Percentiles rank a stretch among this genome's conserved stretches.
Evolutionary conservation across 139 green algal genomes (phyloP).

Genomic region (Micractinium sp.): DNA sequence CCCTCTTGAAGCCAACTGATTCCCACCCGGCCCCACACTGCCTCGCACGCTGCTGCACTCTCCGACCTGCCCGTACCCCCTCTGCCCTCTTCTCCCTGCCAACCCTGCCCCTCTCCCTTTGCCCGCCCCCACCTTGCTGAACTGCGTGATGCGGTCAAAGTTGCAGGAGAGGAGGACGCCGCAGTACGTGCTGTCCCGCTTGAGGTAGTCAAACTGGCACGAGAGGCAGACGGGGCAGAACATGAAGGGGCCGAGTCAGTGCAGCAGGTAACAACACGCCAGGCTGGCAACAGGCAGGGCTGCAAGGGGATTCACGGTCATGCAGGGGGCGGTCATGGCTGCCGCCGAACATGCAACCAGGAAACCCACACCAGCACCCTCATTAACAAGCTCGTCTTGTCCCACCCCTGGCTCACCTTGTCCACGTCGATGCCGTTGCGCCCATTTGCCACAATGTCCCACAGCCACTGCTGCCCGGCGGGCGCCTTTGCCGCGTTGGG

Average conservation of each 20-base stretch:
- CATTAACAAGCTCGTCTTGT: too few relatives aligned
- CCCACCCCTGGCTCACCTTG: slow-evolving; percentile 56
- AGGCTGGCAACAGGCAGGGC: neutral
- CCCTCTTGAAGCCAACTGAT: neutral
- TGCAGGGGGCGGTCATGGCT: neutral
- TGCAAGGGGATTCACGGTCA: neutral
- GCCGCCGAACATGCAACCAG: neutral
- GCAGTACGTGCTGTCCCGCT: slow-evolving; percentile 64
- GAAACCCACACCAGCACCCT: too few relatives aligned
- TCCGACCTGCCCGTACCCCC: too few relatives aligned
- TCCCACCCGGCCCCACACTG: too few relatives aligned
- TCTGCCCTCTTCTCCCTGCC: too few relatives aligned
- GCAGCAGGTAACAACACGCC: neutral
- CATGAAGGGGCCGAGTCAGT: neutral
- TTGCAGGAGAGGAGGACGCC: slow-evolving; percentile 66
- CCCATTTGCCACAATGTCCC: slow-evolving; percentile 85
- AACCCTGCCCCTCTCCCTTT: too few relatives aligned
- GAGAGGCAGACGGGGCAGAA: too few relatives aligned
- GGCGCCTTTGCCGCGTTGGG: neutral
- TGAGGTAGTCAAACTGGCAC: slow-evolving; percentile 78
- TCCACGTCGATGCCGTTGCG: slow-evolving; percentile 85
- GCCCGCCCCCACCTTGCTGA: slow-evolving; percentile 60
- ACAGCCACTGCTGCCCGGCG: slow-evolving; percentile 66
- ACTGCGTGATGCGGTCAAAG: slow-evolving; percentile 64
- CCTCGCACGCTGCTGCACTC: too few relatives aligned